Conservation (phyloP, 768 basidiomycete species). For the Dacryopinax primogenitus region DNA sequence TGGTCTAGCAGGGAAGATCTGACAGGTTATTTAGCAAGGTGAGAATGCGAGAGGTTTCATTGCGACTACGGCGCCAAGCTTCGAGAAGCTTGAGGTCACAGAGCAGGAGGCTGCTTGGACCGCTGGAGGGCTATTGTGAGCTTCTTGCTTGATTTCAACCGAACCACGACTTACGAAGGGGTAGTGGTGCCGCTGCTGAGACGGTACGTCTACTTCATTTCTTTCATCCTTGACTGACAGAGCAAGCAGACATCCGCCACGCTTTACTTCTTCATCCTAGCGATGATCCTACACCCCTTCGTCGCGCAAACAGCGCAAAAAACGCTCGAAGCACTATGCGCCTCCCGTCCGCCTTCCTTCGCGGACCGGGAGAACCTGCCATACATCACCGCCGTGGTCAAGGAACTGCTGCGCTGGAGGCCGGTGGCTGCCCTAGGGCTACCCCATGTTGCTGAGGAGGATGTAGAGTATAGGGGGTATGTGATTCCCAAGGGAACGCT, state of each 20-base stretch:
- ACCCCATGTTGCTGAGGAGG: not conserved
- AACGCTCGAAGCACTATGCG: not conserved
- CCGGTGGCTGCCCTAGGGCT: not conserved
- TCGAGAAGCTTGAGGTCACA: not conserved
- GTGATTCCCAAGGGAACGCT: conserved; percentile 15
- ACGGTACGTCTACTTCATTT: not conserved
- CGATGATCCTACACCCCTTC: conserved; percentile 7
- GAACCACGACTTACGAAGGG: not conserved
- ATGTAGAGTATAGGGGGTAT: conserved; percentile 13
- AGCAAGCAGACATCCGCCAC: not conserved
- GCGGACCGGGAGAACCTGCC: not conserved
- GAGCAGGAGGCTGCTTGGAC: conserved; percentile 4
- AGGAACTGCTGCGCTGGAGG: not conserved
- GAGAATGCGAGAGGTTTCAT: not conserved
- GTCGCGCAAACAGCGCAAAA: not conserved
- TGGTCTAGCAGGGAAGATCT: not conserved
- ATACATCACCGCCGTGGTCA: not conserved
- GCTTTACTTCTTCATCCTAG: not conserved
- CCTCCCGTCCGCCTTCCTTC: not conserved
- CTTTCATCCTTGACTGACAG: not conserved
- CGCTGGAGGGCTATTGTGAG: conserved; percentile 2
- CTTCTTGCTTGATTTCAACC: not conserved
- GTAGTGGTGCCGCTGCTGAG: not conserved
- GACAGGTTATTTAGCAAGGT: no score
- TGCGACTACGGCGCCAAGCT: not conserved